A percentile compares a stretch with the other conserved stretches of the same genome.
Evolutionary conservation across 306 rosid genomes (phyloP).

Genomic region (Lathyrus sativus): DNA sequence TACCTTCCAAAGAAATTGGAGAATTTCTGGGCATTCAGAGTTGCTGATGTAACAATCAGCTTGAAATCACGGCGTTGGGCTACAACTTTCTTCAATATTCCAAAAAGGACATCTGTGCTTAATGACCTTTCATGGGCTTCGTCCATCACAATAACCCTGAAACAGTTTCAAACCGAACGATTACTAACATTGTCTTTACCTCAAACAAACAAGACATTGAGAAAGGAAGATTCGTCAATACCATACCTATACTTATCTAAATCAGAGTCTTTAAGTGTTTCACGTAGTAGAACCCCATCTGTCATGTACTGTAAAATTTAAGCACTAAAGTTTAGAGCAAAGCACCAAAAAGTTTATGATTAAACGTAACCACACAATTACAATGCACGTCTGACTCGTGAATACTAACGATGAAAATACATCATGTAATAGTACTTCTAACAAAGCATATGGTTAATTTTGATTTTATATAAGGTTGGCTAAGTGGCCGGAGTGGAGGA

Average conservation of each 20-base stretch:
- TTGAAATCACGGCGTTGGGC: slow-evolving; percentile 95
- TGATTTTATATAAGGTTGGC: slow-evolving; percentile 1
- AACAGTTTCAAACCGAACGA: slow-evolving; percentile 37
- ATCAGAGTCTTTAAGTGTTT: slow-evolving; percentile 95
- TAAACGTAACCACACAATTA: not conserved
- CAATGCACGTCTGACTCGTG: slow-evolving; percentile 18
- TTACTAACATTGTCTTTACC: slow-evolving; percentile 27
- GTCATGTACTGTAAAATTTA: slow-evolving; percentile 88
- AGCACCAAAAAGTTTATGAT: slow-evolving; percentile 15
- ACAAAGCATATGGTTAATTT: not conserved
- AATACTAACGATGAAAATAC: slow-evolving; percentile 1
- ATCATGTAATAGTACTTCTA: slow-evolving; percentile 16
- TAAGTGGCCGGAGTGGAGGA: not conserved
- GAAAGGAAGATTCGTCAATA: slow-evolving; percentile 14
- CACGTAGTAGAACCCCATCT: slow-evolving; percentile 96
- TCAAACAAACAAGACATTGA: slow-evolving; percentile 22
- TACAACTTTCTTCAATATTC: slow-evolving; percentile 93
- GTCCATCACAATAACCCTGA: slow-evolving; percentile 95
- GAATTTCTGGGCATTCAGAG: slow-evolving; percentile 89
- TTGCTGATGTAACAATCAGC: slow-evolving; percentile 95
- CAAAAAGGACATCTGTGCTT: slow-evolving; percentile 91
- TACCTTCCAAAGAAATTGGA: slow-evolving; percentile 98
- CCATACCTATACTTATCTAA: slow-evolving; percentile 94
- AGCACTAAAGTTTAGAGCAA: slow-evolving; percentile 36
- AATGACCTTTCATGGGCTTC: slow-evolving; percentile 99